Base-by-base conservation (phyloP, 306 rosid species). In the Ormosia emarginata region DNA sequence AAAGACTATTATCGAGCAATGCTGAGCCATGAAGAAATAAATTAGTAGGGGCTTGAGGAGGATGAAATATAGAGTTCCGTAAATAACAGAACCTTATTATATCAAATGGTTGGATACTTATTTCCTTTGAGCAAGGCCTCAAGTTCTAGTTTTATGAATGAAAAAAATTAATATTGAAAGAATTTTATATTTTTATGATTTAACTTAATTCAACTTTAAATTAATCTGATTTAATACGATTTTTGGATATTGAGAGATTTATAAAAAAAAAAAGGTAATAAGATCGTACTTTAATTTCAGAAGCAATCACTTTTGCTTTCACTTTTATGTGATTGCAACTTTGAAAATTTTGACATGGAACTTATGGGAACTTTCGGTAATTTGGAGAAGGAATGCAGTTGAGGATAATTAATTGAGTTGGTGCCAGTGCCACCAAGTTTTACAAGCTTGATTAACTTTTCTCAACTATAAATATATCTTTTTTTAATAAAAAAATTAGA, bases 301-400 rank as follows among this genome's bases (percentile, higher is more conserved):
- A 79, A 30, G 78, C 66, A 73, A 18, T 68, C 61, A 81, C 80
- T 73, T 80, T 81, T 29, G 49, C 75, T 81, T 64, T 73, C 37
- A 53, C 61, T 81, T 62, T 67, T 75, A n/a, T n/a, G 67, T 76
- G 50, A 75, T 68, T 82, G 72, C 77, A n/a, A 53, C 82, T 78
- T 79, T 80, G 72, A 72, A 80, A 80, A 41, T 11, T 66, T 80
- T 70, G 64, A 13, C 83, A 79, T 32, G 59, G 57, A n/a, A 30
- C 4, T 11, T 18, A 13, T 18, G 43, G 24, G 18, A 62, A 32
- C n/a, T 71, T 14, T 49, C 2, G 46, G 30, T 71, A 50, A 66
- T 44, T 50, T 52, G 68, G 67, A 37, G 41, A 78, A 69, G 49
- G 46, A 32, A 14, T 32, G 40, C 4, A 69, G 30, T 49, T 46